A percentile compares a stretch with the other conserved stretches of the same genome.
These are phyloP conservation scores for Colletotrichum brevisporum DNA, from an alignment of 2,329 filamentous ascomycete genomes.

Conservation along the genomic window DNA sequence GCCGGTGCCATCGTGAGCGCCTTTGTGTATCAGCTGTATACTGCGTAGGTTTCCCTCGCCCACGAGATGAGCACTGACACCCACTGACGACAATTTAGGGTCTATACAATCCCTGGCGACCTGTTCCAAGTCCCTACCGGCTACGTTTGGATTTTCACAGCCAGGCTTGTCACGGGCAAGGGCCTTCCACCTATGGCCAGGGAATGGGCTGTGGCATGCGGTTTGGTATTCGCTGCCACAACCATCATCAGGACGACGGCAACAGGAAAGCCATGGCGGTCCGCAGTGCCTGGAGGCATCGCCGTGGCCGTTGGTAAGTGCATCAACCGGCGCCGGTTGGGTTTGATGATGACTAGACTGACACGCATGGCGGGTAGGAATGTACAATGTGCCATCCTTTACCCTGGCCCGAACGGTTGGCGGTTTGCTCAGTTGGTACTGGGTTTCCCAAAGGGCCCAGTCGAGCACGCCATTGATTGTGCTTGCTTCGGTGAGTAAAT, in stretches of 20 bases:
- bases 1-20: constrained; percentile 90
- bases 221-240: constrained; percentile 77
- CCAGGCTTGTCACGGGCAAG: constrained; percentile 90
- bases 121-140: constrained; percentile 95
- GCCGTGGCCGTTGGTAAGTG: constrained; percentile 87
- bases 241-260: constrained; percentile 79
- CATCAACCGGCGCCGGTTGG: background rate
- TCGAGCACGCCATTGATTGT: constrained; percentile 85
- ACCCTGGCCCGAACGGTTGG: constrained; percentile 90
- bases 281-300: constrained; percentile 90
- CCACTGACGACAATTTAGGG: constrained; percentile 58
- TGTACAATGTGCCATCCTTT: constrained; percentile 98
- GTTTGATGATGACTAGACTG: background rate
- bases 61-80: background rate
- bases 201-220: constrained; percentile 84
- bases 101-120: constrained; percentile 89
- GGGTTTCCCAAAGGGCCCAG: constrained; percentile 67
- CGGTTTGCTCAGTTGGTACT: constrained; percentile 82
- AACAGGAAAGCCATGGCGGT: constrained; percentile 74
- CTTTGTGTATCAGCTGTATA: constrained; percentile 90
- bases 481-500: constrained; percentile 76
- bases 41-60: constrained; percentile 59
- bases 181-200: constrained; percentile 88
- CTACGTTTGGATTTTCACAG: constrained; percentile 98
- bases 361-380: constrained; percentile 66